Base-by-base conservation (phyloP, 2,329 filamentous ascomycete genomes). In the Coleophoma cylindrospora region DNA sequence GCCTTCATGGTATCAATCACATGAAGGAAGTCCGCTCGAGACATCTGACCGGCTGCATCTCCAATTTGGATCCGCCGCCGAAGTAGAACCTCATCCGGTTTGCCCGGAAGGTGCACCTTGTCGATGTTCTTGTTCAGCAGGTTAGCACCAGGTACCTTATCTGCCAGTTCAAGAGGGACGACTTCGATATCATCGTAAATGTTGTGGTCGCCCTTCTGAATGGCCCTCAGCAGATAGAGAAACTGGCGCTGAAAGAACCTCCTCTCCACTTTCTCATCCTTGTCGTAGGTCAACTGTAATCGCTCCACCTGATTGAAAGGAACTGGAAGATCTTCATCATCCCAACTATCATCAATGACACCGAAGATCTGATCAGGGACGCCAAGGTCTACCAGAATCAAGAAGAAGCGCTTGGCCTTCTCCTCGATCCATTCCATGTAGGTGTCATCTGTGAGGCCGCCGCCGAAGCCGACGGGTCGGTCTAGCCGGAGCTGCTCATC, bases 391-490 rank as follows among this genome's bases (percentile, higher is more conserved):
- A 82, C 74, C 22, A 91, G 72, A 37, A 89, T 83, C 43, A 91
- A 71, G 61, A 90, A 91, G 37, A 90, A 73, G 43, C 83, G 76
- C 61, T 82, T 84, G 7, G 84, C 83, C 58, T 84, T 84, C 49
- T 80, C 72, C 43, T 86, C 70, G 50, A 91, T 89, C 84, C 86
- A 89, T 63, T 90, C 86, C 73, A 86, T 83, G 64, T 91, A 91
- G 1, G 86, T 89, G 54, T 84, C 80, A 64, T 89, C 82, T 4
- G 86, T 89, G 50, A 81, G 64, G 17, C 80, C 66, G 49, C 80
- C 81, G 32, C 86, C 86, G 64, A 89, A 89, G 12, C 74, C 79
- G 43, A 89, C 71, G 9, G 81, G 80, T 38, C 72, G 71, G 60
- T 86, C 77, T 43, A 91, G 70, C 48, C 79, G 79, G 49, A 77